These are phyloP conservation scores for Echeveria elegans DNA, from an alignment of 164 flowering plant species.

Conservation along the genomic window DNA sequence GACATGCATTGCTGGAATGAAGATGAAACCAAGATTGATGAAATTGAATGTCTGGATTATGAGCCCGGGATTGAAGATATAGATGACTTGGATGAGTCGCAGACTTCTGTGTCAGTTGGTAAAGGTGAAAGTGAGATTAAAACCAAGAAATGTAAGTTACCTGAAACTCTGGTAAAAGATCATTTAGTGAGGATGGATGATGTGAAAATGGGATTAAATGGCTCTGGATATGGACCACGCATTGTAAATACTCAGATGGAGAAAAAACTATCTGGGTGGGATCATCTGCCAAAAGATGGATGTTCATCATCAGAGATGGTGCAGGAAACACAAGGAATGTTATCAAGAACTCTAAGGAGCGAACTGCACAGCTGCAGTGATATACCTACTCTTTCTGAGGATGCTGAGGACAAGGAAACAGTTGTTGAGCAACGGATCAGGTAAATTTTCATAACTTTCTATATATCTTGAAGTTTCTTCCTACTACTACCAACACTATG, in stretches of 20 bases:
- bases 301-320: constrained; percentile 10
- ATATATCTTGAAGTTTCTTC: background rate
- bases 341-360: constrained; percentile 16
- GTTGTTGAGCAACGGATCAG: constrained; percentile 15
- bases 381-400: constrained; percentile 8
- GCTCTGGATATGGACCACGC: constrained; percentile 1
- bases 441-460: constrained; percentile 9
- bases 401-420: constrained; percentile 11
- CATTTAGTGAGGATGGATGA: background rate
- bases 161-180: background rate
- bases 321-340: constrained; percentile 11
- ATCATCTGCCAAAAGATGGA: constrained; percentile 19
- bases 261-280: constrained; percentile 19
- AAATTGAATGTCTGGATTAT: constrained; percentile 52
- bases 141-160: constrained; percentile 14
- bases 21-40: constrained; percentile 30
- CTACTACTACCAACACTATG: background rate
- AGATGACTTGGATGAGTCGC: constrained; percentile 22
- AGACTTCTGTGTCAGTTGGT: constrained; percentile 15
- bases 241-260: constrained; percentile 3
- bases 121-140: constrained; percentile 18
- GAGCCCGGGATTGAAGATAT: constrained; percentile 37
- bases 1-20: constrained; percentile 38
- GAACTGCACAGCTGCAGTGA: constrained; percentile 17
- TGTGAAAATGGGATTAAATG: constrained; percentile 9